These are phyloP conservation scores for Entoloma clypeatum DNA, from an alignment of 1,284 basidiomycete genomes.

Conservation along the genomic window DNA sequence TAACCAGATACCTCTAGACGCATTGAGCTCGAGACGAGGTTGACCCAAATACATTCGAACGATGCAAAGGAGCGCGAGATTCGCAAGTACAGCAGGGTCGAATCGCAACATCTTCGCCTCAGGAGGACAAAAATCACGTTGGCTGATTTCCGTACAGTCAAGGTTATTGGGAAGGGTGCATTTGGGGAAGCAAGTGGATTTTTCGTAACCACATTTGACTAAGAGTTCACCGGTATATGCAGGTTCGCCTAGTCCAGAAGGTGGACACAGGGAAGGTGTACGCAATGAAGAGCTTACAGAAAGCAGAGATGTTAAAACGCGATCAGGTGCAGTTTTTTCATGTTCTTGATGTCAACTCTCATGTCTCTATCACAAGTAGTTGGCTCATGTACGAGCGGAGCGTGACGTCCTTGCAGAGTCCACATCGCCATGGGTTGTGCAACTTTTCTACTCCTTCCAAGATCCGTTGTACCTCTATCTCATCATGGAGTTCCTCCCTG, in stretches of 20 bases:
- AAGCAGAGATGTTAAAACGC: slow-evolving; percentile 99
- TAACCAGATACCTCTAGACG: slow-evolving; percentile 52
- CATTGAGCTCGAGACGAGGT: slow-evolving; percentile 88
- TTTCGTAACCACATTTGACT: slow-evolving; percentile 1
- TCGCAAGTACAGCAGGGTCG: slow-evolving; percentile 85
- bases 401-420: slow-evolving; percentile 97
- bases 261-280: slow-evolving; percentile 97
- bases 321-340: slow-evolving; percentile 76
- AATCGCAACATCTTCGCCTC: slow-evolving; percentile 88
- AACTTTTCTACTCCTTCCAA: slow-evolving; percentile 98
- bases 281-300: slow-evolving; percentile 98
- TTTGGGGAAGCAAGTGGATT: slow-evolving; percentile 79
- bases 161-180: slow-evolving; percentile 98
- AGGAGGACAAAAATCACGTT: slow-evolving; percentile 91
- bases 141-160: slow-evolving; percentile 93
- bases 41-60: slow-evolving; percentile 71
- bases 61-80: slow-evolving; percentile 91
- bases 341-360: background rate
- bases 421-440: slow-evolving; percentile 97
- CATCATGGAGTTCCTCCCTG: slow-evolving; percentile 99
- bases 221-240: slow-evolving; percentile 6
- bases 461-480: slow-evolving; percentile 95
- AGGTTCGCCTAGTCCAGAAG: slow-evolving; percentile 96
- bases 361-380: slow-evolving; percentile 40
- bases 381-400: slow-evolving; percentile 98